Evolutionary conservation across 2,329 filamentous ascomycete species (phyloP), one percentile per base, ranked within the genome.

Genomic region (Mycogone perniciosa): DNA sequence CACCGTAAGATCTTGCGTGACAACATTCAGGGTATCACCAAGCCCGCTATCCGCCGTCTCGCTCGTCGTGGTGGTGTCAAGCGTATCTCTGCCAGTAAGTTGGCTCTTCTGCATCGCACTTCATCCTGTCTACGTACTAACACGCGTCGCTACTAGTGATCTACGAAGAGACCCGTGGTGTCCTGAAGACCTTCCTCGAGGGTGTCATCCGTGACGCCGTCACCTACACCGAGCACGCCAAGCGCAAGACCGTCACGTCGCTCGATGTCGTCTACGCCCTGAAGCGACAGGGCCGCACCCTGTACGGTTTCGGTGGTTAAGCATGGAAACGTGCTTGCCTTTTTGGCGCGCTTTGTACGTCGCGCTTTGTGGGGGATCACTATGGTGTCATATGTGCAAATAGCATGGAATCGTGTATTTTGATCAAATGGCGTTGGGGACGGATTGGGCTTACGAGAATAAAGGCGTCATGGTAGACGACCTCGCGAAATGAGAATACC

Each of bases 1-100:
- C 91, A 96, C 79, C 86, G 91, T 70, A 96, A 96, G 88, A 96
- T 96, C 81, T 83, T 96, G 75, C 89, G 91, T 77, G 91, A 96
- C 86, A 96, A 96, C 87, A 96, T 96, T 71, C 91, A 96, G 80
- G 91, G 91, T 78, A 96, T 96, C 71, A 96, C 91, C 69, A 96
- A 96, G 87, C 91, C 91, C 66, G 91, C 91, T 67, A 96, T 96
- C 76, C 87, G 91, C 68, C 90, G 91, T 93, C 90, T 96, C 72
- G 91, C 91, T 60, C 91, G 91, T 77, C 90, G 91, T 93, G 91
- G 91, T 76, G 91, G 91, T 91, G 91, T 96, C 82, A 96, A 96
- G 88, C 91, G 91, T 95, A 96, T 96, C 69, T 96, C 90, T 67
- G 91, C 91, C 72, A 95, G 85, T 88, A 82, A 72, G 80, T 77